Evolutionary conservation across 495 filamentous ascomycete species (phyloP).

Genomic region (Lophiostoma macrostomum): DNA sequence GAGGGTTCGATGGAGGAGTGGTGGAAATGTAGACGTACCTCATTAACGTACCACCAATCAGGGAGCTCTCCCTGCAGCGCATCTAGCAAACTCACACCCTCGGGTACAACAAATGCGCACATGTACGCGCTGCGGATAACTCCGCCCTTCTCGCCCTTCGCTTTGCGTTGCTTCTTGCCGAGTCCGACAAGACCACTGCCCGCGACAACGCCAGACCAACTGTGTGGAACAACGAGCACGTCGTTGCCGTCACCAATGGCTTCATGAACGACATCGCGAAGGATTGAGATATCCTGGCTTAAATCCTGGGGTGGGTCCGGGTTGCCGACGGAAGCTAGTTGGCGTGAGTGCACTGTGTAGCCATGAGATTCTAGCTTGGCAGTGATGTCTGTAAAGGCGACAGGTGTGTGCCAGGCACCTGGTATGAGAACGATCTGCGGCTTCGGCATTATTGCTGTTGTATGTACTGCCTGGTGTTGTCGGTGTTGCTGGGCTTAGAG

Average conservation of each 20-base stretch:
- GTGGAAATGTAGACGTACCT: slow-evolving; percentile 13
- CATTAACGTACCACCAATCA: slow-evolving; percentile 21
- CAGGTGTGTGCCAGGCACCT: slow-evolving; percentile 48
- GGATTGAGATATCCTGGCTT: slow-evolving; percentile 4
- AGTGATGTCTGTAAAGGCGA: slow-evolving; percentile 39
- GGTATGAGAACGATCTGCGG: slow-evolving; percentile 50
- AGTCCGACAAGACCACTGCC: slow-evolving; percentile 9
- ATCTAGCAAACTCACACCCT: slow-evolving; percentile 20
- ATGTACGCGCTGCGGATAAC: slow-evolving; percentile 11
- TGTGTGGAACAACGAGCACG: slow-evolving; percentile 27
- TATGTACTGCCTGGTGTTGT: neutral
- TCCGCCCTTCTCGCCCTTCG: slow-evolving; percentile 26
- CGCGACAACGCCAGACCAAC: slow-evolving; percentile 17
- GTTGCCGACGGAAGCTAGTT: slow-evolving; percentile 47
- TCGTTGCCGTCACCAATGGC: slow-evolving; percentile 25
- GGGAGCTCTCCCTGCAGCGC: slow-evolving; percentile 1
- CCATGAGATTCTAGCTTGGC: slow-evolving; percentile 38
- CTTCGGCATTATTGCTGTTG: slow-evolving; percentile 30
- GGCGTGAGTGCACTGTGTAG: slow-evolving; percentile 15
- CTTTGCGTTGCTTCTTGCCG: slow-evolving; percentile 19
- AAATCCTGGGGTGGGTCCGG: slow-evolving; percentile 8
- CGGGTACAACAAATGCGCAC: slow-evolving; percentile 11
- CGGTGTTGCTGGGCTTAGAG: neutral
- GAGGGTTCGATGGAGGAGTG: too few relatives aligned
- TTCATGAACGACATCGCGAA: slow-evolving; percentile 8